These are phyloP conservation scores for Phaseolus lunatus DNA, from an alignment of 306 rosid species.

Conservation along the genomic window DNA sequence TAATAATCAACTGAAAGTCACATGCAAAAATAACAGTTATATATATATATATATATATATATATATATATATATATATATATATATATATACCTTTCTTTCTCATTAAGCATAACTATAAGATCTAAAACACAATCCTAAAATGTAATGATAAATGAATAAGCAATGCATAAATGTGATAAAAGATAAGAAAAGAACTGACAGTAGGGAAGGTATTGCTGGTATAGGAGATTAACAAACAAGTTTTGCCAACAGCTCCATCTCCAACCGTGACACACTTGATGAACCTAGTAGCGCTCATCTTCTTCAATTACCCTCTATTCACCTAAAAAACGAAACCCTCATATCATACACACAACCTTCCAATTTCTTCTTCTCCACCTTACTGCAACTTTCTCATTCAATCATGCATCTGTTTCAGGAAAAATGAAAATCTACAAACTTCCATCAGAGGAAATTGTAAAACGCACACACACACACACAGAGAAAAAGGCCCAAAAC, in stretches of 20 bases:
- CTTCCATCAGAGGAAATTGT: constrained; percentile 32
- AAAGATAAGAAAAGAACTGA: too few species aligned
- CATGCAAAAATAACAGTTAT: constrained; percentile 12
- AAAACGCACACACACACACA: neutral
- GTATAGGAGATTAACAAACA: constrained; percentile 97
- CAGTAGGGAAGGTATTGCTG: constrained; percentile 99
- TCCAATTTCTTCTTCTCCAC: constrained; percentile 50
- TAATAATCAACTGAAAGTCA: too few species aligned
- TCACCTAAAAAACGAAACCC: constrained; percentile 56
- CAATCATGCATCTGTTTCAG: constrained; percentile 61
- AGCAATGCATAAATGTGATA: too few species aligned
- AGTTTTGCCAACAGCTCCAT: constrained; percentile 99
- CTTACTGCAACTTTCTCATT: constrained; percentile 44
- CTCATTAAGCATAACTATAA: neutral
- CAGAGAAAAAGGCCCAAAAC: neutral
- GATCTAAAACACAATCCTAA: neutral
- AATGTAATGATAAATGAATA: too few species aligned
- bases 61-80: too few species aligned
- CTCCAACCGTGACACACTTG: constrained; percentile 98
- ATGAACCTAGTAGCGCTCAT: constrained; percentile 99
- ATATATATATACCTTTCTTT: too few species aligned
- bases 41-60: too few species aligned
- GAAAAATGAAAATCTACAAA: constrained; percentile 27
- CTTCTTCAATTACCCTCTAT: constrained; percentile 24
- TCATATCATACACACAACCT: constrained; percentile 65